These are phyloP conservation scores for Fraxinus ornus DNA, from an alignment of 305 asterid genomes.

Conservation along the genomic window DNA sequence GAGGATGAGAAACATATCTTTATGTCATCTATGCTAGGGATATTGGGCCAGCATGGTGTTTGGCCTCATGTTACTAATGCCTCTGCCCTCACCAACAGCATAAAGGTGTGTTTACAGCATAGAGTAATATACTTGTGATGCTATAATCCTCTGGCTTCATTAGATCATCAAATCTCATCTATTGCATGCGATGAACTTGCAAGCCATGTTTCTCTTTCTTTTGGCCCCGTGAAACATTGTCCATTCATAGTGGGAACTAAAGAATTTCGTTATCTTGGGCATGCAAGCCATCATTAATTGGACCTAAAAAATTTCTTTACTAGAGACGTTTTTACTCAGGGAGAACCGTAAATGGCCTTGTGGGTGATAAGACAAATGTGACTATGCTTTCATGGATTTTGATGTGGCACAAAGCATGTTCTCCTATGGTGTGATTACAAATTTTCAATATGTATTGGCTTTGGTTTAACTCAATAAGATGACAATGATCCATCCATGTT, in stretches of 20 bases:
- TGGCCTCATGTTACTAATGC: constrained; percentile 91
- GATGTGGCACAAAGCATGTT: background rate
- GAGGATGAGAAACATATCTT: constrained; percentile 79
- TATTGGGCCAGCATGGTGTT: constrained; percentile 81
- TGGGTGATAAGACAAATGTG: background rate
- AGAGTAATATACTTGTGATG: constrained; percentile 1
- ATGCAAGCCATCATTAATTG: background rate
- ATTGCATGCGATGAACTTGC: background rate
- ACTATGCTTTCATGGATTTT: background rate
- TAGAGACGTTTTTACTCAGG: background rate
- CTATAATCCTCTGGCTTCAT: background rate
- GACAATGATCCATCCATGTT: background rate
- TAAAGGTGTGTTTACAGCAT: constrained; percentile 55
- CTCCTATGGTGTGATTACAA: background rate
- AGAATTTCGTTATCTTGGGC: background rate
- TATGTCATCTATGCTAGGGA: constrained; percentile 67
- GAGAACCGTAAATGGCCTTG: background rate
- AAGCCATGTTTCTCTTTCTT: background rate
- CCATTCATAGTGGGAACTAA: background rate
- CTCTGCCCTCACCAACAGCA: constrained; percentile 73
- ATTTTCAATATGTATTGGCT: background rate
- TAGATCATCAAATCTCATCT: background rate
- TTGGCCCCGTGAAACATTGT: background rate
- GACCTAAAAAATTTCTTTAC: background rate
- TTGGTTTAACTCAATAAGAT: constrained; percentile 3